Conservation (phyloP, 164 flowering plant genomes). For the Annona cherimola region DNA sequence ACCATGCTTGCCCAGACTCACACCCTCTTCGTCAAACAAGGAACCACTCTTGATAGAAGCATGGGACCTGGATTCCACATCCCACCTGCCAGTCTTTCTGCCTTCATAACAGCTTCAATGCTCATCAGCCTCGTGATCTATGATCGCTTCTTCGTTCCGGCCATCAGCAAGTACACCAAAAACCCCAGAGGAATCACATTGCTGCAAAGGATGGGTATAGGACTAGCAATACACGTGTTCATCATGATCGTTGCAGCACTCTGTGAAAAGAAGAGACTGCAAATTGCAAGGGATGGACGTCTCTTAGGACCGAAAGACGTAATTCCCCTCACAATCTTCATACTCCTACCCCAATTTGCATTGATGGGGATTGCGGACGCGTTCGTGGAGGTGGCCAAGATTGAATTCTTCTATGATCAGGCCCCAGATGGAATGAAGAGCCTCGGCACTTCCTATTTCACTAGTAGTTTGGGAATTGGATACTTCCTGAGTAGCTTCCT, state of each 20-base stretch:
- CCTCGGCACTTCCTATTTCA: conserved; percentile 53
- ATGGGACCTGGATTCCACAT: conserved; percentile 39
- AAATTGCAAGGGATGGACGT: conserved; percentile 31
- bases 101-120: conserved; percentile 45
- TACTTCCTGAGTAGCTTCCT: conserved; percentile 47
- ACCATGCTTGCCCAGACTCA: conserved; percentile 35
- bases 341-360: conserved; percentile 54
- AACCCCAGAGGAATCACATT: conserved; percentile 68
- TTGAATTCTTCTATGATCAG: conserved; percentile 67
- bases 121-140: conserved; percentile 43
- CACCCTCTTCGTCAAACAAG: conserved; percentile 62
- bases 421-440: conserved; percentile 69
- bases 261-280: conserved; percentile 41
- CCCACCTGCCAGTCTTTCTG: conserved; percentile 46
- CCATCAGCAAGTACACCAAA: conserved; percentile 29
- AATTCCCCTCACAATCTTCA: conserved; percentile 43
- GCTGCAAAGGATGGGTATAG: conserved; percentile 59
- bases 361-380: conserved; percentile 50
- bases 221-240: conserved; percentile 43
- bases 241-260: conserved; percentile 41
- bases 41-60: conserved; percentile 33
- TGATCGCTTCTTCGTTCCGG: conserved; percentile 46
- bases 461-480: conserved; percentile 48
- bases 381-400: conserved; percentile 51
- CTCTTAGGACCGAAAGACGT: conserved; percentile 4